Conservation (phyloP, 179 eudicot genomes). For the Beta corolliflora region DNA sequence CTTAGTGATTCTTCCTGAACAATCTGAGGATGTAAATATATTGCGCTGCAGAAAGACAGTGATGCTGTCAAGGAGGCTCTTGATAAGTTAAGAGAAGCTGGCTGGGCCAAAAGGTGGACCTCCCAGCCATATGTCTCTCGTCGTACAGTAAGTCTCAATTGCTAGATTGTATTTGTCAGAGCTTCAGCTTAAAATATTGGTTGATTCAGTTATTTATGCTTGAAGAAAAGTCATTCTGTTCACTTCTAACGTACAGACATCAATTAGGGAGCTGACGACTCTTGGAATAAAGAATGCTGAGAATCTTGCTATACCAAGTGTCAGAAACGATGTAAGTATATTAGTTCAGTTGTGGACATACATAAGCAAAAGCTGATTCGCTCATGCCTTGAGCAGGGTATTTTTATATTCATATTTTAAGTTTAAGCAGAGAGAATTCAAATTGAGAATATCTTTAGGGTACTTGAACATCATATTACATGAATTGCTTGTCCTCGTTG, state of each 20-base stretch:
- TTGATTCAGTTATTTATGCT: not conserved
- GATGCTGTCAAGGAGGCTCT: conserved; percentile 91
- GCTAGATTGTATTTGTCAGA: conserved; percentile 1
- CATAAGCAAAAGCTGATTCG: not conserved
- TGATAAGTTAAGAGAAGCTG: conserved; percentile 74
- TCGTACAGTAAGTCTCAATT: conserved; percentile 64
- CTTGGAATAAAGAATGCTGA: conserved; percentile 96
- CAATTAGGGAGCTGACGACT: conserved; percentile 81
- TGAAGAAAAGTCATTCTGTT: conserved; percentile 9
- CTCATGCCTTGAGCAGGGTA: not conserved
- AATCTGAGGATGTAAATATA: conserved; percentile 1
- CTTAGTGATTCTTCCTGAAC: not conserved
- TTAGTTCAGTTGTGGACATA: not conserved
- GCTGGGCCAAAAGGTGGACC: conserved; percentile 96
- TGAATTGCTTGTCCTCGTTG: not conserved
- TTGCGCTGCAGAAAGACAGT: conserved; percentile 74
- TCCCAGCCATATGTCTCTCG: conserved; percentile 92
- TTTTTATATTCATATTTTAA: not conserved
- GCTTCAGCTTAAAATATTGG: not conserved
- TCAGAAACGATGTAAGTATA: conserved; percentile 85
- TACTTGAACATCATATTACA: not conserved
- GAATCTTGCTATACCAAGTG: conserved; percentile 91
- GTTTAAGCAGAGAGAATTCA: not conserved
- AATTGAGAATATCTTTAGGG: not conserved
- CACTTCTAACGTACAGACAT: conserved; percentile 55